phyloP scores from a whole-genome alignment of 2,329 filamentous ascomycete genomes.

The Pseudogymnoascus sp. region DNA sequence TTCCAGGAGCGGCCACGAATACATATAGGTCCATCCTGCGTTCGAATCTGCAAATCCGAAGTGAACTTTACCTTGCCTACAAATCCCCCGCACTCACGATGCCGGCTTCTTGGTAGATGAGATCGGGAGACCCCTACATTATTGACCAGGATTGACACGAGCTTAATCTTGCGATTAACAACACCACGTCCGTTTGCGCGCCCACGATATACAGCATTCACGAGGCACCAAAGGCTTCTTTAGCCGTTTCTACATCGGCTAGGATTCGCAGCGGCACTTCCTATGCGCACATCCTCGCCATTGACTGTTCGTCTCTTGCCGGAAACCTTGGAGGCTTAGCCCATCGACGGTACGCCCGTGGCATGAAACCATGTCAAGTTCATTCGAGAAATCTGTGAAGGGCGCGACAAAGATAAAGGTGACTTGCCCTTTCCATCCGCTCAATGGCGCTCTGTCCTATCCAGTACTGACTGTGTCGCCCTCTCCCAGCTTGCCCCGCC shows the following conservation, averaged over 20 bases:
- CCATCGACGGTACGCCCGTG: constrained; percentile 12
- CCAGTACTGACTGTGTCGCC: constrained; percentile 4
- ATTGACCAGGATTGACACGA: constrained; percentile 10
- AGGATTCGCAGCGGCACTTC: background rate
- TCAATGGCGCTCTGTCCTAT: background rate
- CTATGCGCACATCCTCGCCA: constrained; percentile 2
- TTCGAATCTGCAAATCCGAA: background rate
- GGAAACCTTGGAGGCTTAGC: constrained; percentile 7
- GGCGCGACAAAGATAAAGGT: constrained; percentile 98
- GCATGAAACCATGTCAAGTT: constrained; percentile 60
- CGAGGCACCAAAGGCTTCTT: constrained; percentile 1
- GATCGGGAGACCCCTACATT: constrained; percentile 2
- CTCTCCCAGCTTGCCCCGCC: constrained; percentile 73
- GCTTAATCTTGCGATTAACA: constrained; percentile 11
- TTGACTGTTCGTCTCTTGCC: background rate
- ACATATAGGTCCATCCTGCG: background rate
- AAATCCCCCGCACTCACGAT: background rate
- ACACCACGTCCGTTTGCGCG: constrained; percentile 6
- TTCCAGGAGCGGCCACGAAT: background rate
- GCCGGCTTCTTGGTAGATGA: background rate
- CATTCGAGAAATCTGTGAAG: constrained; percentile 98
- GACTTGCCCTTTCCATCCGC: constrained; percentile 23
- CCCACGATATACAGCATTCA: background rate
- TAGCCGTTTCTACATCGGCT: background rate
- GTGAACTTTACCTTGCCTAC: background rate